Evolutionary conservation across 108 stramenopile genomes (phyloP).

Genomic region (Schizochytrium sp.): DNA sequence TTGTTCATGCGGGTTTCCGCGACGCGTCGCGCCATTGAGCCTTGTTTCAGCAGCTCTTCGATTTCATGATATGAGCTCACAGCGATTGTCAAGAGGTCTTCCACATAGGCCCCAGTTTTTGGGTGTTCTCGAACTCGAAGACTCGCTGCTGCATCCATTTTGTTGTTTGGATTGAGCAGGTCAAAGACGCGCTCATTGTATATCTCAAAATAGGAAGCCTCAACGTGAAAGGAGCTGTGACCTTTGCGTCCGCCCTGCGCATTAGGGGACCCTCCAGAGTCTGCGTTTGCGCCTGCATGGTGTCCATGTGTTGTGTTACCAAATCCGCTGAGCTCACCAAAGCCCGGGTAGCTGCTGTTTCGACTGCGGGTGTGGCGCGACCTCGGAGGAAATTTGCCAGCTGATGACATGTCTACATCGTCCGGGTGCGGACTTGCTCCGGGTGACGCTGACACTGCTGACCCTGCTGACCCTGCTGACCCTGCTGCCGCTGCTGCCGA

Average conservation of each 20-base stretch:
- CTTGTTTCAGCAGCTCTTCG: constrained; percentile 64
- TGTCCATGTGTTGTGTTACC: too few relatives aligned
- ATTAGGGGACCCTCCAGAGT: too few relatives aligned
- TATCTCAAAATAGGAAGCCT: constrained; percentile 54
- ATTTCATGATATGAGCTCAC: constrained; percentile 69
- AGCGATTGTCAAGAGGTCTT: constrained; percentile 75
- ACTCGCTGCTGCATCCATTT: not conserved
- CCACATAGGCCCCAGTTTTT: constrained; percentile 75
- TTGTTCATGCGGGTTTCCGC: constrained; percentile 92
- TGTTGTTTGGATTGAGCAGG: constrained; percentile 56
- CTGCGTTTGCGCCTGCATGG: too few relatives aligned
- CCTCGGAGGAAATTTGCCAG: not conserved
- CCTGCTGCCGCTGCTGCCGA: not conserved
- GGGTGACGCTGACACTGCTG: too few relatives aligned
- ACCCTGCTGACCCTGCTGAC: not conserved
- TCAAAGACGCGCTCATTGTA: constrained; percentile 63
- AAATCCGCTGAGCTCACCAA: too few relatives aligned
- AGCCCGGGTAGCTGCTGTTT: too few relatives aligned
- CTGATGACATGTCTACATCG: too few relatives aligned
- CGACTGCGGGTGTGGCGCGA: not conserved
- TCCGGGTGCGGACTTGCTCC: too few relatives aligned
- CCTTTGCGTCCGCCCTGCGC: not conserved
- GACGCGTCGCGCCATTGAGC: constrained; percentile 73
- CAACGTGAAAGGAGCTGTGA: constrained; percentile 14
- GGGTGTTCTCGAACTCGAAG: constrained; percentile 55